phyloP scores from a whole-genome alignment of 1,284 basidiomycete species.

The Phylloboletellus chloephorus region DNA sequence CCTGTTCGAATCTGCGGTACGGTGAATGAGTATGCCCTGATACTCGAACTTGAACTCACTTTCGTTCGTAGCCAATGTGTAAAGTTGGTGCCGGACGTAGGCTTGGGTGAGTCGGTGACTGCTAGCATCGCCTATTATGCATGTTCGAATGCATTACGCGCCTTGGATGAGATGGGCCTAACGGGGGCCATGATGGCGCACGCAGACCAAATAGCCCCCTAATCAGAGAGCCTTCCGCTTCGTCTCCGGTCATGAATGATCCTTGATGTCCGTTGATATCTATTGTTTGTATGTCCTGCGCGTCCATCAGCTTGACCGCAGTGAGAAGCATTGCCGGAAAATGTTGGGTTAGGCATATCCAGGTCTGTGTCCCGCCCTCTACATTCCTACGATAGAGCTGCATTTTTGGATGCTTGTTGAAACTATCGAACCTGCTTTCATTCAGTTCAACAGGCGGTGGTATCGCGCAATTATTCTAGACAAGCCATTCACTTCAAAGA shows the following conservation, averaged over 20 bases:
- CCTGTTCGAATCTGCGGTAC: conserved; percentile 48
- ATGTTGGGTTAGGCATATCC: conserved; percentile 40
- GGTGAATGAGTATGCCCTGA: neutral
- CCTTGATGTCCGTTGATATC: conserved; percentile 39
- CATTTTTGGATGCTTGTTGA: conserved; percentile 47
- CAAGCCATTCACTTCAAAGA: conserved; percentile 42
- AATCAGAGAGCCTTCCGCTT: conserved; percentile 37
- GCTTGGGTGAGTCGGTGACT: conserved; percentile 36
- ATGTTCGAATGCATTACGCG: conserved; percentile 49
- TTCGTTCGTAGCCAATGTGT: conserved; percentile 34
- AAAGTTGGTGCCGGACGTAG: conserved; percentile 53
- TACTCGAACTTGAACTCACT: neutral
- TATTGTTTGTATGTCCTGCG: neutral
- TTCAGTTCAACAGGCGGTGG: conserved; percentile 51
- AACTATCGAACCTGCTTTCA: conserved; percentile 37
- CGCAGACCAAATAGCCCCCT: conserved; percentile 31
- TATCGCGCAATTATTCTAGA: conserved; percentile 24
- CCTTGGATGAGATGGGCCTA: conserved; percentile 42
- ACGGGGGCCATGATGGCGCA: conserved; percentile 38
- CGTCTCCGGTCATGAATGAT: conserved; percentile 41
- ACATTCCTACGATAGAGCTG: conserved; percentile 33
- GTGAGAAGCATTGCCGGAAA: conserved; percentile 35
- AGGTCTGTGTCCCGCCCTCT: conserved; percentile 26
- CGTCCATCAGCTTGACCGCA: conserved; percentile 17
- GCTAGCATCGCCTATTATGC: neutral